These are phyloP conservation scores for Phytophthora sp. DNA, from an alignment of 352 stramenopile species.

Conservation along the genomic window DNA sequence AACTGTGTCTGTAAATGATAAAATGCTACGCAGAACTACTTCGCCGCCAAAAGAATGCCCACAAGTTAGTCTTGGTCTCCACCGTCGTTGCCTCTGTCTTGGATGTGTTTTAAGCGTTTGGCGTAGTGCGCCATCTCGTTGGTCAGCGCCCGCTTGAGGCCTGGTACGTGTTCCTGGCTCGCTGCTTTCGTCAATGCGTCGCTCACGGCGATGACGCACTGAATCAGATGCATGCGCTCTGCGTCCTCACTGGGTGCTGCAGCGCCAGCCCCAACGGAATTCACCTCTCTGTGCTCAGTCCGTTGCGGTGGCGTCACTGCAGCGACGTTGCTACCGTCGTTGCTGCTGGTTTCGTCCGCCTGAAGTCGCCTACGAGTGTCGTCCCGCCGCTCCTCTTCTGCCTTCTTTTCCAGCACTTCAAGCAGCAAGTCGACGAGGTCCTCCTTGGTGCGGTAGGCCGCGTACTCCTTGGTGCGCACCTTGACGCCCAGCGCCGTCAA, in stretches of 20 bases:
- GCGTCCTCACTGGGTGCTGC: not conserved
- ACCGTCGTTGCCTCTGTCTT: constrained; percentile 1
- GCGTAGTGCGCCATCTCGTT: constrained; percentile 10
- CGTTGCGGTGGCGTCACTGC: not conserved
- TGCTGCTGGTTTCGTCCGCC: not conserved
- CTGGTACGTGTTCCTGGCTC: constrained; percentile 2
- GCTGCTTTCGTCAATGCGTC: constrained; percentile 1
- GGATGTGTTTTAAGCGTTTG: constrained; percentile 18
- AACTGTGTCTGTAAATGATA: too few relatives aligned
- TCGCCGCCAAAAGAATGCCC: too few relatives aligned
- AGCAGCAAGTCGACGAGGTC: constrained; percentile 11
- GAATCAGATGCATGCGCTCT: constrained; percentile 4
- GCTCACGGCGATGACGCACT: constrained; percentile 6
- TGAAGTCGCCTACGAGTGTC: too few relatives aligned
- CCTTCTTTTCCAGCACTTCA: constrained; percentile 1
- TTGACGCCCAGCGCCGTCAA: constrained; percentile 11
- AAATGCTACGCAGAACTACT: too few relatives aligned
- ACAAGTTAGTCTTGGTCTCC: too few relatives aligned
- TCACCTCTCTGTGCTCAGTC: not conserved
- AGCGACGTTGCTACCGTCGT: not conserved
- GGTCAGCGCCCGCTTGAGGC: constrained; percentile 10
- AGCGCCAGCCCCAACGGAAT: not conserved
- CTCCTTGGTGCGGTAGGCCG: constrained; percentile 10
- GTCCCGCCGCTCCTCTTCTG: not conserved
- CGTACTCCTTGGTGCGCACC: constrained; percentile 16